A percentile compares a stretch with the other conserved stretches of the same genome.
These are phyloP conservation scores for Agaricus sinodeliciosus DNA, from an alignment of 768 basidiomycete species.

Conservation along the genomic window DNA sequence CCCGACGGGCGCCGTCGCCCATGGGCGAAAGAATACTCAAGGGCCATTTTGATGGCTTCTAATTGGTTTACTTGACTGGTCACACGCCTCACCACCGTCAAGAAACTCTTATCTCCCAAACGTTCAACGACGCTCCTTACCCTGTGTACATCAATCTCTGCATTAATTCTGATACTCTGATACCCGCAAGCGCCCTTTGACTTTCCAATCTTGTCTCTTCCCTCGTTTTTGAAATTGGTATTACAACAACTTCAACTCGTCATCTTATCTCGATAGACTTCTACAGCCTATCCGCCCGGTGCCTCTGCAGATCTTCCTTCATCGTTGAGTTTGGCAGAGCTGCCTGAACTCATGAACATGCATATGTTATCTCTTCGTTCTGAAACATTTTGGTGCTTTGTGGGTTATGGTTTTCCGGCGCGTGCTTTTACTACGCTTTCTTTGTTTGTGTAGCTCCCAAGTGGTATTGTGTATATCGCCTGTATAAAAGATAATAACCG, in stretches of 20 bases:
- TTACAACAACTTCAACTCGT: not conserved
- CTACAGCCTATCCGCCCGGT: not conserved
- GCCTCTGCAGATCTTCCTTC: too few species aligned
- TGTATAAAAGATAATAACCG: slow-evolving; percentile 4
- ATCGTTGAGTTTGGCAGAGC: too few species aligned
- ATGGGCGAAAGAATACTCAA: slow-evolving; percentile 91
- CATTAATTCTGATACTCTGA: slow-evolving; percentile 19
- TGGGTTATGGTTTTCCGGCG: not conserved
- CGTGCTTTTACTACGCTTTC: not conserved
- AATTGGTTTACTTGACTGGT: slow-evolving; percentile 18
- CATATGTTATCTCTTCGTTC: too few species aligned
- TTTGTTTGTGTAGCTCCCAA: not conserved
- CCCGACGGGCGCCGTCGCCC: slow-evolving; percentile 70
- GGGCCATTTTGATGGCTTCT: slow-evolving; percentile 89
- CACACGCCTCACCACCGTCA: slow-evolving; percentile 4
- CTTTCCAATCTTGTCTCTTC: not conserved
- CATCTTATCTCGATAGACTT: not conserved
- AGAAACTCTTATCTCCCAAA: not conserved
- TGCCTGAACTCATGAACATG: too few species aligned
- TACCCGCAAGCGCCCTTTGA: slow-evolving; percentile 29
- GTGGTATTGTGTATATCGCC: slow-evolving; percentile 9
- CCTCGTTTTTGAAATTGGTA: not conserved
- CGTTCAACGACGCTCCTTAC: slow-evolving; percentile 6
- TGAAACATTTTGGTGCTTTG: not conserved
- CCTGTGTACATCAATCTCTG: slow-evolving; percentile 11